These are phyloP conservation scores for Kodamaea sp. DNA, from an alignment of 1,139 yeast genomes.

Conservation along the genomic window DNA sequence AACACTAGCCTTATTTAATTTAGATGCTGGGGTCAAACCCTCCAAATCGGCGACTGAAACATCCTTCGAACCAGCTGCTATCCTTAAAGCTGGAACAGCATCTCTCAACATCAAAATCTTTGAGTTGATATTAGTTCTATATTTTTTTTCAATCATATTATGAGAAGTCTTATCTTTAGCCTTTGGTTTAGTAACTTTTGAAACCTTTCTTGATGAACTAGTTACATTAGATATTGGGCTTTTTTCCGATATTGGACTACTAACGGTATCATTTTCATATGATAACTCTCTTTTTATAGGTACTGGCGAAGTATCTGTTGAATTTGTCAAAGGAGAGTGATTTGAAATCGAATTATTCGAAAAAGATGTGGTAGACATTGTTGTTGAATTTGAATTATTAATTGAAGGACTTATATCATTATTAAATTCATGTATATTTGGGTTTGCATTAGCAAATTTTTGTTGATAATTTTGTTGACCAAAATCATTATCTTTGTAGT, in stretches of 20 bases:
- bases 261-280: neutral
- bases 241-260: no score
- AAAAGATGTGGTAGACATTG: conserved; percentile 9
- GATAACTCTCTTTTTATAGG: conserved; percentile 8
- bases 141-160: conserved; percentile 76
- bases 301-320: conserved; percentile 36
- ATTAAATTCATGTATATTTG: neutral
- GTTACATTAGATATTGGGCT: neutral
- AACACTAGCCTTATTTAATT: conserved; percentile 85
- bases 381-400: neutral
- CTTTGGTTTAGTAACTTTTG: conserved; percentile 33
- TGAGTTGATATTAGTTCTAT: conserved; percentile 72
- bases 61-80: conserved; percentile 41
- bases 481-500: no score
- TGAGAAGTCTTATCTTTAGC: conserved; percentile 64
- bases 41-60: conserved; percentile 56
- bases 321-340: conserved; percentile 26
- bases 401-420: neutral
- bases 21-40: conserved; percentile 83
- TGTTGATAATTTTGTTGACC: no score
- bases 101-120: conserved; percentile 69
- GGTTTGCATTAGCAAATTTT: no score
- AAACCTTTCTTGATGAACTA: conserved; percentile 4
- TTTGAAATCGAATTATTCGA: conserved; percentile 20
- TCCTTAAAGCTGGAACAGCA: conserved; percentile 65